Conservation (phyloP, 2,329 filamentous ascomycete species). For the Rhexocercosporidium sp. region DNA sequence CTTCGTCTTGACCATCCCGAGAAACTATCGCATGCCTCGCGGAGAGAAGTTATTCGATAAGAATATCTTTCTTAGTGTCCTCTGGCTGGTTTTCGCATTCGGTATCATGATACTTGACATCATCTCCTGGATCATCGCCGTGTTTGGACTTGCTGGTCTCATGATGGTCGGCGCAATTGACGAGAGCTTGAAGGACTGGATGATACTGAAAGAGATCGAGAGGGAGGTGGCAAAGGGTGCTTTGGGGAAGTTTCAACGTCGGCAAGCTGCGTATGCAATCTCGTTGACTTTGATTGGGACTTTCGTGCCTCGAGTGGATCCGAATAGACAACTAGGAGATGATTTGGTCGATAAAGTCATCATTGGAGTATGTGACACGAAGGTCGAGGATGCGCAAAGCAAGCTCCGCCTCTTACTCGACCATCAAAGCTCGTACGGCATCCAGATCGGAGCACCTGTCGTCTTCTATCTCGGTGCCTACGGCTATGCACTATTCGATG, state of each 20-base stretch:
- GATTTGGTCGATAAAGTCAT: conserved; percentile 8
- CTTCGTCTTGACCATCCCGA: conserved; percentile 14
- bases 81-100: conserved; percentile 13
- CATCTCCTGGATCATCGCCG: conserved; percentile 14
- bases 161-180: conserved; percentile 15
- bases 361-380: neutral
- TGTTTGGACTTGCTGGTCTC: conserved; percentile 11
- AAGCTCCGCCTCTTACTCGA: conserved; percentile 4
- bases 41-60: conserved; percentile 2
- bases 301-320: conserved; percentile 8
- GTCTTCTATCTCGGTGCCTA: conserved; percentile 17
- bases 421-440: conserved; percentile 14
- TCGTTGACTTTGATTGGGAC: conserved; percentile 11
- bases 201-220: conserved; percentile 12
- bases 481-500: conserved; percentile 11
- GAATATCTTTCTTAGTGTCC: neutral
- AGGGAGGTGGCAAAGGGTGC: neutral
- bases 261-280: conserved; percentile 14
- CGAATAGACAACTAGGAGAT: neutral
- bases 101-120: conserved; percentile 11
- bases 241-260: neutral
- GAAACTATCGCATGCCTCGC: conserved; percentile 13
- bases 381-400: neutral
- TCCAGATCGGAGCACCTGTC: conserved; percentile 15
- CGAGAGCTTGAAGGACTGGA: conserved; percentile 15